Conservation (phyloP, 2,329 filamentous ascomycete genomes). For the Bipolaris bicolor region DNA sequence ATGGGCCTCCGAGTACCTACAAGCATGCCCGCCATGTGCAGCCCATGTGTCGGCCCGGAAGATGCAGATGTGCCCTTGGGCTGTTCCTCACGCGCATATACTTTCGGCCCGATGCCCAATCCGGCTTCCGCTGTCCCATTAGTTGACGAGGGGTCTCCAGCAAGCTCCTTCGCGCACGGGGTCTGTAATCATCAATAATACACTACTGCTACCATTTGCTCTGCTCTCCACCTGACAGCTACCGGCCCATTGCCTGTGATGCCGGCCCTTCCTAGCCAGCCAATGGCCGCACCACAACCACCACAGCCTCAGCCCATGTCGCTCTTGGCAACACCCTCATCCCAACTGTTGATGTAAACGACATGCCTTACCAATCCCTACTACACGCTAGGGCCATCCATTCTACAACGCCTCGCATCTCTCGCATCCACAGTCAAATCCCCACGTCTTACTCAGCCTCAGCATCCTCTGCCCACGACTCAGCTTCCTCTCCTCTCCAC, state of each 20-base stretch:
- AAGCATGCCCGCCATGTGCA: conserved; percentile 25
- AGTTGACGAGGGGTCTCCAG: neutral
- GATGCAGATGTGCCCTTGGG: neutral
- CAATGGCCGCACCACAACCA: neutral
- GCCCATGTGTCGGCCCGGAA: conserved; percentile 1
- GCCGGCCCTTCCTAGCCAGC: conserved; percentile 1
- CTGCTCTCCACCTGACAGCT: neutral
- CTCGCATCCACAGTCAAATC: conserved; percentile 53
- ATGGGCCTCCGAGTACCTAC: conserved; percentile 1
- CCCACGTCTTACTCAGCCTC: conserved; percentile 52
- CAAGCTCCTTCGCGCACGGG: neutral
- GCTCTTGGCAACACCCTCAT: neutral
- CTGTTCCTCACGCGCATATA: neutral
- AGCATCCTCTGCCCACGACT: conserved; percentile 45
- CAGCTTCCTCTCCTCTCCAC: conserved; percentile 54
- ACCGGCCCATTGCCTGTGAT: neutral
- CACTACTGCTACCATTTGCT: neutral
- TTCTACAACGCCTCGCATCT: conserved; percentile 41
- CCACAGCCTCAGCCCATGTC: neutral
- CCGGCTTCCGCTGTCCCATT: no score
- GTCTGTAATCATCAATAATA: conserved; percentile 1
- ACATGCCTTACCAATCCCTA: neutral
- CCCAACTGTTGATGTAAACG: neutral
- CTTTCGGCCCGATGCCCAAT: neutral
- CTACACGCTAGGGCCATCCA: neutral